A percentile compares a stretch with the other conserved stretches of the same genome.
phyloP scores from a whole-genome alignment of 1,284 basidiomycete species.

The Rhodotorula sp. region DNA sequence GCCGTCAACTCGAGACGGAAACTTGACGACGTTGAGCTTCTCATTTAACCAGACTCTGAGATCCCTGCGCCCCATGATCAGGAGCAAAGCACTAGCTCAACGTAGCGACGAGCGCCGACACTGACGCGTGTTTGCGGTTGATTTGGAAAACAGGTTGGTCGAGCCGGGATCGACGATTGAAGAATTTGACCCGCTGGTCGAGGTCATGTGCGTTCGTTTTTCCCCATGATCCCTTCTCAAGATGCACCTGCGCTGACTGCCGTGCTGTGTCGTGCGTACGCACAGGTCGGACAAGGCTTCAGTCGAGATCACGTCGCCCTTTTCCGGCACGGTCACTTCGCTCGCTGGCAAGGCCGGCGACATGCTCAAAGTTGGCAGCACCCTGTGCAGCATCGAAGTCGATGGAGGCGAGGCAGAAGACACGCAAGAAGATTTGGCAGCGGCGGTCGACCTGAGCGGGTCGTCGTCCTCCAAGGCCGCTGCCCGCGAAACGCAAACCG shows the following conservation, averaged over 20 bases:
- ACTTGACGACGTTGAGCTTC: background rate
- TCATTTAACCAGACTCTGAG: slow-evolving; percentile 12
- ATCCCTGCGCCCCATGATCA: too few relatives aligned
- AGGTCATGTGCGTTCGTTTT: slow-evolving; percentile 57
- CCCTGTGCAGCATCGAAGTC: slow-evolving; percentile 78
- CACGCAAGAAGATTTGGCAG: background rate
- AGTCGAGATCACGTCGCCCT: slow-evolving; percentile 90
- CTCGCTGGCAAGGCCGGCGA: slow-evolving; percentile 78
- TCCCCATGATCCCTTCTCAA: background rate
- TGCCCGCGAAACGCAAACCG: background rate
- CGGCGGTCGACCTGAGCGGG: background rate
- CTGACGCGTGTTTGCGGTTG: background rate
- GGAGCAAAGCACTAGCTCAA: too few relatives aligned
- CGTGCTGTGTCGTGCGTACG: rapidly evolving
- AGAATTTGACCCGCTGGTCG: slow-evolving; percentile 83
- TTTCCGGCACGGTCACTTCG: slow-evolving; percentile 70
- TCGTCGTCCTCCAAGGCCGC: slow-evolving; percentile 26
- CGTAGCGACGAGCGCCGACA: background rate
- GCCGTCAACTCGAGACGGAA: background rate
- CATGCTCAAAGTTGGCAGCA: slow-evolving; percentile 80
- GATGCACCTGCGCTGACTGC: too few relatives aligned
- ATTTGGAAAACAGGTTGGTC: slow-evolving; percentile 16
- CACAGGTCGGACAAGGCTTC: slow-evolving; percentile 78
- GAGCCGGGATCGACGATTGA: slow-evolving; percentile 64
- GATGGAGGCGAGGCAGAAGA: slow-evolving; percentile 58